phyloP scores from a whole-genome alignment of 148 eudicot genomes.

The Dianthus caryophyllus region DNA sequence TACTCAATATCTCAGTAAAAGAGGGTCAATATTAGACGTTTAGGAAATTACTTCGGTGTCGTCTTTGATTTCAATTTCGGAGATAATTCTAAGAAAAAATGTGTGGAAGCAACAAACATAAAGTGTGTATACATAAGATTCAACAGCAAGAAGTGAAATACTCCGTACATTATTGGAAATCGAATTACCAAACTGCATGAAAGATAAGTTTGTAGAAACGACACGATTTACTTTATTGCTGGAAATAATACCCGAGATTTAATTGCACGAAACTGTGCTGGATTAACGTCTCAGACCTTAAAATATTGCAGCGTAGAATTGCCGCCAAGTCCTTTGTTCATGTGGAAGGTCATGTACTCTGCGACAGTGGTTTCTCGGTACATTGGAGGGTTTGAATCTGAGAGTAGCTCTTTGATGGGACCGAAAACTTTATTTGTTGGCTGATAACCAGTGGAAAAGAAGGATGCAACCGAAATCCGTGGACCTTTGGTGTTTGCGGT shows the following conservation, averaged over 20 bases:
- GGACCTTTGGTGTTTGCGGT: too few species aligned
- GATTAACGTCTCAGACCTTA: slow-evolving; percentile 21
- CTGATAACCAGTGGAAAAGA: slow-evolving; percentile 36
- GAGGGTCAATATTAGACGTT: too few species aligned
- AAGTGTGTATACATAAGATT: too few species aligned
- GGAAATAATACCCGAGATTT: neutral
- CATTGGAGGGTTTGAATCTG: slow-evolving; percentile 41
- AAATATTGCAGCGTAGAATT: slow-evolving; percentile 28
- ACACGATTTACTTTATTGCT: neutral
- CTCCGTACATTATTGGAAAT: too few species aligned
- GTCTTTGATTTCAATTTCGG: too few species aligned
- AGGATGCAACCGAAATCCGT: slow-evolving; percentile 52
- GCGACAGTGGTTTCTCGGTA: slow-evolving; percentile 40
- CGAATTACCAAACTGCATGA: too few species aligned
- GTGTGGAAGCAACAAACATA: too few species aligned
- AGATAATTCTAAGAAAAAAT: too few species aligned
- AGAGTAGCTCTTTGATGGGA: slow-evolving; percentile 57
- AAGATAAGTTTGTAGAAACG: too few species aligned
- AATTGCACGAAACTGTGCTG: neutral
- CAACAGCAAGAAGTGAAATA: too few species aligned
- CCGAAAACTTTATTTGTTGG: slow-evolving; percentile 31
- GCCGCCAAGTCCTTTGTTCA: slow-evolving; percentile 40
- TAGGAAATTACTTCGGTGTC: too few species aligned
- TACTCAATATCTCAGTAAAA: too few species aligned
- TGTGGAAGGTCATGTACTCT: slow-evolving; percentile 29